Evolutionary conservation across 192 early-diverging fungal species (phyloP), one percentile per base, ranked within the genome.

Genomic region (Jimgerdemannia lactiflua): DNA sequence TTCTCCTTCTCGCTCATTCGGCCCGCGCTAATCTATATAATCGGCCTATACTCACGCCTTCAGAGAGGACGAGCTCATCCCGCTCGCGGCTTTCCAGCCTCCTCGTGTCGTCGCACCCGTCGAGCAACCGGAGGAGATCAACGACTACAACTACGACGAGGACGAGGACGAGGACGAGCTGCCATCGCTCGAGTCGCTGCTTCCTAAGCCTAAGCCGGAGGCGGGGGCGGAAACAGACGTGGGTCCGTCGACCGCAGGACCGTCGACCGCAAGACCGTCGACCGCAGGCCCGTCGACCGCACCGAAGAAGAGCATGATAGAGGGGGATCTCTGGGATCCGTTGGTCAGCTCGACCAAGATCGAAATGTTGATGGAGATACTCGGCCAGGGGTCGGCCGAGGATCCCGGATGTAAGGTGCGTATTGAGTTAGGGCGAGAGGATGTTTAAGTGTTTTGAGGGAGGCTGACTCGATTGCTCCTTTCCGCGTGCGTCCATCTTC

Each of bases 301-400:
- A 6, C 14, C 49, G 49, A 59, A 59, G 63, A 80, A 77, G n/a
- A 69, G 74, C 43, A 63, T 69, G 3, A 78, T 82, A 49, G 67
- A 74, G 63, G 74, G 84, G 14, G 74, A 59, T 14, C 14, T 10
- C 49, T 14, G 8, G 49, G 49, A 59, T 14, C 49, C 49, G 6
- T 59, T 59, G 6, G 49, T 68, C 3, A 83, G 69, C 67, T 84
- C 77, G 39, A 79, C 59, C 64, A 86, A 79, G 74, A 88, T 80
- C 85, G 88, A 75, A 69, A 80, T 70, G 75, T 82, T 85, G 78
- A 10, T 83, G 17, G 73, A 80, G 3, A 80, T 85, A 4, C 67
- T 89, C 39, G 18, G 64, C 2, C 39, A 80, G 18, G 77, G 74
- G 3, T 19, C 44, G 67, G 65, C 68, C 2, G 71, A 71, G 0